These are phyloP conservation scores for Acanthamoeba lenticulata DNA, from an alignment of 208 protist genomes.

Conservation along the genomic window DNA sequence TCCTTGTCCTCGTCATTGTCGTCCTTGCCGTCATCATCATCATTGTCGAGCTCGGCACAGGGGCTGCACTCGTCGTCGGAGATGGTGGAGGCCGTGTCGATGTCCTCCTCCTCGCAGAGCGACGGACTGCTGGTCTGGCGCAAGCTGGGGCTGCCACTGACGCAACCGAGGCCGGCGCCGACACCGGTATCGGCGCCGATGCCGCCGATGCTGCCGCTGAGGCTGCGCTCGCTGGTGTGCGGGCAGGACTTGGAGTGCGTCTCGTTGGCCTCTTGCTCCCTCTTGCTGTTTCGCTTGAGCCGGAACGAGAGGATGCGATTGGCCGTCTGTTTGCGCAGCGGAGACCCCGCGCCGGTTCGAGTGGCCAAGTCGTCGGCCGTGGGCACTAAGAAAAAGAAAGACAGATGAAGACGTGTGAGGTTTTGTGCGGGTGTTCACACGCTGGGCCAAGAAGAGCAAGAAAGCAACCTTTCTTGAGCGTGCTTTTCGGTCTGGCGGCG, in stretches of 20 bases:
- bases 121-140: neutral
- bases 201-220: too few relatives aligned
- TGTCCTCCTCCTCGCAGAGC: conserved; percentile 28
- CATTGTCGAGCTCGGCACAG: neutral
- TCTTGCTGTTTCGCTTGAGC: too few relatives aligned
- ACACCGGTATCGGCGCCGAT: neutral
- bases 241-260: too few relatives aligned
- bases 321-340: too few relatives aligned
- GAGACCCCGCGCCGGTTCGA: too few relatives aligned
- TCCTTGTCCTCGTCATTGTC: neutral
- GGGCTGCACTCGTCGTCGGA: neutral
- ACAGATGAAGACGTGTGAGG: too few relatives aligned
- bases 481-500: neutral
- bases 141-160: neutral
- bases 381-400: too few relatives aligned
- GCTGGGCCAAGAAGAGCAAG: too few relatives aligned
- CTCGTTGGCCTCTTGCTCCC: neutral
- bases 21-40: neutral
- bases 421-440: too few relatives aligned
- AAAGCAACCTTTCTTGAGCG: conserved; percentile 29
- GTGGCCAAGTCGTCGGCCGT: too few relatives aligned
- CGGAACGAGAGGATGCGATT: neutral
- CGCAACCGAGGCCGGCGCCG: neutral
- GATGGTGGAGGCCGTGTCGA: conserved; percentile 14
- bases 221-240: neutral